These are phyloP conservation scores for Leonotis leonurus DNA, from an alignment of 257 asterid species.

Conservation along the genomic window DNA sequence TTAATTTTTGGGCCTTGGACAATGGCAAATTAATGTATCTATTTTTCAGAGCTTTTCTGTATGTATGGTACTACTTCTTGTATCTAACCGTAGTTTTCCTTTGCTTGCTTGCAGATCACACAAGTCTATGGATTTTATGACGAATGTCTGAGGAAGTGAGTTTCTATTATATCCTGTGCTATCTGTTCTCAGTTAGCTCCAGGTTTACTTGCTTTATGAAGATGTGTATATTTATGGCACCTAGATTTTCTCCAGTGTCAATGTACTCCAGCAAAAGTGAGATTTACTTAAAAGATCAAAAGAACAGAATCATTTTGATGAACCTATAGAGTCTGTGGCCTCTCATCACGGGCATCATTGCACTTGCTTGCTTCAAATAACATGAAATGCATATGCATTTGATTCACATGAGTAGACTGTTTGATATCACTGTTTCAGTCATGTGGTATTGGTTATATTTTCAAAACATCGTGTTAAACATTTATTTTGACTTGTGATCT, in stretches of 20 bases:
- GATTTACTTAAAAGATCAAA: too few species aligned
- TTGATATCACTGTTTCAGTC: not conserved
- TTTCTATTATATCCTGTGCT: slow-evolving; percentile 11
- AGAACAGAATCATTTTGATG: too few species aligned
- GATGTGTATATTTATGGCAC: too few species aligned
- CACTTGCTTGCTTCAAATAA: not conserved
- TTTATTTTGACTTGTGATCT: not conserved
- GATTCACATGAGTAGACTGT: not conserved
- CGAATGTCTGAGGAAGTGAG: slow-evolving; percentile 85
- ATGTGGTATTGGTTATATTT: slow-evolving; percentile 1
- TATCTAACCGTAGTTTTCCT: slow-evolving; percentile 3
- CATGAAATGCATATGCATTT: not conserved
- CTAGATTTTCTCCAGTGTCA: too few species aligned
- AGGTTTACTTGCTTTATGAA: not conserved
- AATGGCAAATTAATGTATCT: too few species aligned
- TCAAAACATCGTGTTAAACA: not conserved
- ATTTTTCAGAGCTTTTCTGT: too few species aligned
- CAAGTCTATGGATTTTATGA: slow-evolving; percentile 86
- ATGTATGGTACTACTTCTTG: not conserved
- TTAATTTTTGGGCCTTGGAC: too few species aligned
- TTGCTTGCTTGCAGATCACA: slow-evolving; percentile 51
- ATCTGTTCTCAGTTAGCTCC: slow-evolving; percentile 6
- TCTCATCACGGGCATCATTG: not conserved
- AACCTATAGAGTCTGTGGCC: too few species aligned
- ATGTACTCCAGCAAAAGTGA: too few species aligned